A percentile compares a stretch with the other conserved stretches of the same genome.
Evolutionary conservation across 192 early-diverging fungal species (phyloP).

Genomic region (Gonapodya prolifera): DNA sequence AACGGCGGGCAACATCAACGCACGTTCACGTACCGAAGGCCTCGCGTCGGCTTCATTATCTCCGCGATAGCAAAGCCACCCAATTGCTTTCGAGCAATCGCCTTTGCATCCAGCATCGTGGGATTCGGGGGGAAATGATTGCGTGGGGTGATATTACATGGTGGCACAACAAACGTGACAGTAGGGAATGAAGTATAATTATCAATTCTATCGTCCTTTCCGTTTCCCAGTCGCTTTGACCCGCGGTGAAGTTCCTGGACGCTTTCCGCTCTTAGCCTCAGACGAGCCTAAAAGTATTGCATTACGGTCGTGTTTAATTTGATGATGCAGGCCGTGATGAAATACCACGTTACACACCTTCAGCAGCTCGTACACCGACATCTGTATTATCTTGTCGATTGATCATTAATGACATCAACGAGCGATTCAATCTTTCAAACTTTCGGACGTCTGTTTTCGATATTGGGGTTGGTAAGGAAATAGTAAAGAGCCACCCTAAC

Average conservation of each 20-base stretch:
- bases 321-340: no score
- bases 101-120: slow-evolving; percentile 24
- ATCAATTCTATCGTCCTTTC: neutral
- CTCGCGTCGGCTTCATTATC: slow-evolving; percentile 34
- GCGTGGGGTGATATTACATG: no score
- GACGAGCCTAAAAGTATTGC: no score
- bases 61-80: slow-evolving; percentile 31
- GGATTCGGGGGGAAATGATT: no score
- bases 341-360: neutral
- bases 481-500: no score
- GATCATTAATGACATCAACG: slow-evolving; percentile 59
- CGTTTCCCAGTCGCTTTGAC: slow-evolving; percentile 8
- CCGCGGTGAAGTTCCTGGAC: slow-evolving; percentile 15
- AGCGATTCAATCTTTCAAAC: slow-evolving; percentile 52
- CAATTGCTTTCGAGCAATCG: slow-evolving; percentile 29
- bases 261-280: slow-evolving; percentile 15
- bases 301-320: no score
- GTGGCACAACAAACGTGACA: no score
- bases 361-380: neutral
- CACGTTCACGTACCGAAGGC: slow-evolving; percentile 22
- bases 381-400: slow-evolving; percentile 18
- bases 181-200: slow-evolving; percentile 3
- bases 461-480: no score
- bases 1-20: neutral
- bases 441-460: slow-evolving; percentile 47